A percentile compares a stretch with the other conserved stretches of the same genome.
Conservation (phyloP, 2,329 filamentous ascomycete genomes). For the Mariannaea sp. region DNA sequence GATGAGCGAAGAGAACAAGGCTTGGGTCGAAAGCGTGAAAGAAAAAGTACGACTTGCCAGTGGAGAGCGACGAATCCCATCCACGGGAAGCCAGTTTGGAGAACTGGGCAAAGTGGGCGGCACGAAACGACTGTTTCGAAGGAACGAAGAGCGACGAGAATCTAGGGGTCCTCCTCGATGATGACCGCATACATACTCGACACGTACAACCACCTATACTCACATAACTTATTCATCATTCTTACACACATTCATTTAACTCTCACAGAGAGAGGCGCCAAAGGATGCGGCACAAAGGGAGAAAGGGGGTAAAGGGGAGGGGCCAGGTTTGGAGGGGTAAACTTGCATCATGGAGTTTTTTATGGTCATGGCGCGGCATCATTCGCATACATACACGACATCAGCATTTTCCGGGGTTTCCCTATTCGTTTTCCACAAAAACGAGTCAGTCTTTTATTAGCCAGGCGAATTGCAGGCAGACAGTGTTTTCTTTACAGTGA, state of each 20-base stretch:
- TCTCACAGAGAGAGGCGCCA: slow-evolving; percentile 23
- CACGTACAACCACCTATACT: slow-evolving; percentile 2
- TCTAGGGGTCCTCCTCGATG: slow-evolving; percentile 31
- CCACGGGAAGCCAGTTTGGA: slow-evolving; percentile 55
- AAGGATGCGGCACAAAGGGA: slow-evolving; percentile 26
- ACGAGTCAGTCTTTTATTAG: slow-evolving; percentile 28
- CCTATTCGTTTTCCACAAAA: neutral
- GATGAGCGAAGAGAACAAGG: slow-evolving; percentile 73
- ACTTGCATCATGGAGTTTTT: slow-evolving; percentile 36
- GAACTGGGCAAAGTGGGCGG: slow-evolving; percentile 73
- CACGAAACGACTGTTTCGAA: slow-evolving; percentile 73
- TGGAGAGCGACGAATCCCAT: slow-evolving; percentile 54
- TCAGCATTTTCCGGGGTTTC: slow-evolving; percentile 18
- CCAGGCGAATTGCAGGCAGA: slow-evolving; percentile 34
- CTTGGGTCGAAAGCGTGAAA: slow-evolving; percentile 84
- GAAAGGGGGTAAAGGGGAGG: slow-evolving; percentile 16
- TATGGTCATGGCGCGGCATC: slow-evolving; percentile 23
- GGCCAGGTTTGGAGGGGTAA: no score
- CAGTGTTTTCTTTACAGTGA: slow-evolving; percentile 38
- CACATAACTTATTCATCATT: slow-evolving; percentile 1
- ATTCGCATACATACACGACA: slow-evolving; percentile 27
- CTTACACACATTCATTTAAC: neutral
- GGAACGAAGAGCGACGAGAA: slow-evolving; percentile 41
- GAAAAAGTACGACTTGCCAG: slow-evolving; percentile 76
- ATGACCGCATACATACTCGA: slow-evolving; percentile 11